A percentile compares a stretch with the other conserved stretches of the same genome.
Conservation (phyloP, 179 eudicot species). For the Gypsophila paniculata region DNA sequence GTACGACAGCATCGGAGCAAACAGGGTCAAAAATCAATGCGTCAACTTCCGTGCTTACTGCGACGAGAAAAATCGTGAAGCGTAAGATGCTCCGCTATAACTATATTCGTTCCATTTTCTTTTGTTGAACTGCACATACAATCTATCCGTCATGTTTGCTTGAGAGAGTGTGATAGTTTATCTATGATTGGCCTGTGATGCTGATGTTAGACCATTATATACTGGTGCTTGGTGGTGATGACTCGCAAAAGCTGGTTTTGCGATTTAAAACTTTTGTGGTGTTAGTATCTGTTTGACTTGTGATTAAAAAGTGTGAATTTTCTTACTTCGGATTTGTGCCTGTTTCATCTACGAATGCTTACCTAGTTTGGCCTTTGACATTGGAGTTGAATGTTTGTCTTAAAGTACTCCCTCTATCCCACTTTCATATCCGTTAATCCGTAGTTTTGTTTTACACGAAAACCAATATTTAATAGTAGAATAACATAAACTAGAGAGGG, state of each 20-base stretch:
- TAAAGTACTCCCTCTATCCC: too few species aligned
- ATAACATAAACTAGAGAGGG: too few species aligned
- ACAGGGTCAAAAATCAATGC: slow-evolving; percentile 42
- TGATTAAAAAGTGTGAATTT: too few species aligned
- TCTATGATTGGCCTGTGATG: slow-evolving; percentile 5
- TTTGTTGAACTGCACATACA: background rate
- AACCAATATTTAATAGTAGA: too few species aligned
- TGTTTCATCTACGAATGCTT: too few species aligned
- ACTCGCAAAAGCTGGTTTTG: background rate
- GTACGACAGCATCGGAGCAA: slow-evolving; percentile 48
- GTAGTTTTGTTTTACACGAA: too few species aligned
- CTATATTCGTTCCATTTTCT: background rate
- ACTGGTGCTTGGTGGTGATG: background rate
- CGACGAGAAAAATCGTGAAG: slow-evolving; percentile 45
- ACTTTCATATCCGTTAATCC: too few species aligned
- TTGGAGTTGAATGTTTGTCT: too few species aligned
- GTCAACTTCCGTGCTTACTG: slow-evolving; percentile 39
- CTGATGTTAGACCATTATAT: slow-evolving; percentile 1
- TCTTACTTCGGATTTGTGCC: too few species aligned
- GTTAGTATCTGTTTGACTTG: background rate
- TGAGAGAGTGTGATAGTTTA: background rate
- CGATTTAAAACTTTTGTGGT: background rate
- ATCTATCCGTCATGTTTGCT: background rate
- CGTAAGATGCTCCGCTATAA: slow-evolving; percentile 29
- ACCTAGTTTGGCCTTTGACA: too few species aligned